Evolutionary conservation across 2,329 filamentous ascomycete genomes (phyloP).

Genomic region (Botrytis fragariae): DNA sequence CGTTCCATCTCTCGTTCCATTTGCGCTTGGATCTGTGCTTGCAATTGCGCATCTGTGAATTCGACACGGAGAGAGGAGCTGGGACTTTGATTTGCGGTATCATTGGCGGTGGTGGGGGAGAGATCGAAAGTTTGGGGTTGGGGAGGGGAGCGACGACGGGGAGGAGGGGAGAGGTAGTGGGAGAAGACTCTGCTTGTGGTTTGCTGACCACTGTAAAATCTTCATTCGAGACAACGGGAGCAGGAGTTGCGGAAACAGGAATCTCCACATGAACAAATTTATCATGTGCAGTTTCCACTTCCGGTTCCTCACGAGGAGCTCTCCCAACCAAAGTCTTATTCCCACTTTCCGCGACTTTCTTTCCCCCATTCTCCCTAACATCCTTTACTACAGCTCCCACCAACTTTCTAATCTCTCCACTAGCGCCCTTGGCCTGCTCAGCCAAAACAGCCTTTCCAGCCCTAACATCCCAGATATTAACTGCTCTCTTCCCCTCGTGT

Average conservation of each 20-base stretch:
- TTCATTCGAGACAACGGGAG: background rate
- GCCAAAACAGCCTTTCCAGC: slow-evolving; percentile 8
- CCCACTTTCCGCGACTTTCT: background rate
- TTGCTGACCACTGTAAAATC: background rate
- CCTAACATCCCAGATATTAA: slow-evolving; percentile 18
- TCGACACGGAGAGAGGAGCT: background rate
- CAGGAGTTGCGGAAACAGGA: background rate
- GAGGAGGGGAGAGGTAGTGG: background rate
- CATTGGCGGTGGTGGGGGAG: background rate
- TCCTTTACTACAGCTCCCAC: slow-evolving; percentile 8
- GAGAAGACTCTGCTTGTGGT: background rate
- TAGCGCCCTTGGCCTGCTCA: slow-evolving; percentile 6
- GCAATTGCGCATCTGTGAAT: slow-evolving; percentile 6
- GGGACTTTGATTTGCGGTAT: background rate
- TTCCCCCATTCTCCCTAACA: background rate
- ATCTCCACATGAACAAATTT: background rate
- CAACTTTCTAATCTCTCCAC: slow-evolving; percentile 7
- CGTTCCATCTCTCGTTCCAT: slow-evolving; percentile 1
- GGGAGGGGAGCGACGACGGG: background rate
- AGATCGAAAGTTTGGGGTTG: slow-evolving; percentile 2
- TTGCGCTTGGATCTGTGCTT: background rate
- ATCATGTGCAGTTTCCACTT: background rate
- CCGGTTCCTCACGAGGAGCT: background rate
- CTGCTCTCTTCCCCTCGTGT: slow-evolving; percentile 8
- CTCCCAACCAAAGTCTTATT: background rate